Percentiles rank a stretch among this genome's conserved stretches.
Conservation (phyloP, 768 basidiomycete genomes). For the Cystobasidium tubakii region DNA sequence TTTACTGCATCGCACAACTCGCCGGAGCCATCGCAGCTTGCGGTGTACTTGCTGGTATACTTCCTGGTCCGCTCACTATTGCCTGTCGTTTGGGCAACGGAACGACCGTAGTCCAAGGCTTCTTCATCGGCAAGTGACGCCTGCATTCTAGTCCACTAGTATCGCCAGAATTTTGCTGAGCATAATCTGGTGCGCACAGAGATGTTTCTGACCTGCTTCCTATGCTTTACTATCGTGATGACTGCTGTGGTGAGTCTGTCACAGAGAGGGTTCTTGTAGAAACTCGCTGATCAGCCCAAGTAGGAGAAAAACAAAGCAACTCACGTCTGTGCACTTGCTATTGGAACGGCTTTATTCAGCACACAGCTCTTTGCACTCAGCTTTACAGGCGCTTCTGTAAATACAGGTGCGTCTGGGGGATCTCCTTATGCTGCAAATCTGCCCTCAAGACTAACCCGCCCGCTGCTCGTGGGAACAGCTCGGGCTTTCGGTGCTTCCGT, state of each 20-base stretch:
- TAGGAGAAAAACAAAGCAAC: background rate
- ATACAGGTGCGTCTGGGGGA: background rate
- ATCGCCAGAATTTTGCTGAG: background rate
- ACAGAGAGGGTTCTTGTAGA: too few relatives aligned
- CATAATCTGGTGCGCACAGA: background rate
- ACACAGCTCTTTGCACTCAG: background rate
- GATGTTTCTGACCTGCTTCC: background rate
- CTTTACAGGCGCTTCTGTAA: background rate
- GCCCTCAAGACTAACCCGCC: too few relatives aligned
- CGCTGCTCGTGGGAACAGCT: background rate
- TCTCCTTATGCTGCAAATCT: too few relatives aligned
- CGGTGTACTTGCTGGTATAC: conserved; percentile 57
- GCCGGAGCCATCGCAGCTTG: conserved; percentile 60
- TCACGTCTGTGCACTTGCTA: conserved; percentile 2
- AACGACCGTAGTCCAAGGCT: conserved; percentile 14
- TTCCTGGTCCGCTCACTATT: conserved; percentile 57
- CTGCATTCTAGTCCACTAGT: background rate
- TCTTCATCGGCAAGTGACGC: conserved; percentile 12
- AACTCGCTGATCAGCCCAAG: background rate
- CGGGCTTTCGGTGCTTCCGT: conserved; percentile 2
- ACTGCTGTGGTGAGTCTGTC: background rate
- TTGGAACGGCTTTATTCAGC: background rate
- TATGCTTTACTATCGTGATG: conserved; percentile 1
- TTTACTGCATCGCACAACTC: conserved; percentile 62
- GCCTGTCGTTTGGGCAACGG: conserved; percentile 52